phyloP scores from a whole-genome alignment of 352 stramenopile genomes.

The Phytophthora fragariaefolia region DNA sequence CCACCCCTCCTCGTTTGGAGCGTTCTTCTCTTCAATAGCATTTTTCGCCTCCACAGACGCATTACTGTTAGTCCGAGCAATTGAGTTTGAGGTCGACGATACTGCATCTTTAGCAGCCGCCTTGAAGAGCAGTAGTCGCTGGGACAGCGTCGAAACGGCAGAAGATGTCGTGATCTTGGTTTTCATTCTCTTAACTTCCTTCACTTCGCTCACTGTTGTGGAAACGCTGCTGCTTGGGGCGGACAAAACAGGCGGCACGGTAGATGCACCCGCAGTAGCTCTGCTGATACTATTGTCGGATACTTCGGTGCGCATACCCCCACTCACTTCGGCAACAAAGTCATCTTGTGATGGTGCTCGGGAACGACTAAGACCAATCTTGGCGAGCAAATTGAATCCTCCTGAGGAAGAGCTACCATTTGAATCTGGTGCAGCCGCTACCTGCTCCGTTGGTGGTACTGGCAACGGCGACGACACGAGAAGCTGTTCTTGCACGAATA shows the following conservation, averaged over 20 bases:
- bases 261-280: constrained; percentile 1
- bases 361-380: constrained; percentile 56
- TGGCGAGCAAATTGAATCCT: constrained; percentile 57
- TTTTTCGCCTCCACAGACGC: constrained; percentile 12
- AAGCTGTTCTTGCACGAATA: constrained; percentile 75
- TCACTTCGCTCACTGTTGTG: constrained; percentile 16
- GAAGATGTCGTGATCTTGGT: constrained; percentile 44
- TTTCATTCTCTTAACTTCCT: constrained; percentile 27
- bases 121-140: constrained; percentile 71
- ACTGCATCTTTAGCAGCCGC: constrained; percentile 75
- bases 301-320: constrained; percentile 7
- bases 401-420: constrained; percentile 25
- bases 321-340: constrained; percentile 18
- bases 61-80: constrained; percentile 26
- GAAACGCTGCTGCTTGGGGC: constrained; percentile 12
- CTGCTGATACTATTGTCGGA: constrained; percentile 4
- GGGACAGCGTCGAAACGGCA: constrained; percentile 56
- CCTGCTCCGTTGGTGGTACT: constrained; percentile 4
- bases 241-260: constrained; percentile 6
- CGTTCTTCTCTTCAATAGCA: constrained; percentile 38
- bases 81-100: constrained; percentile 36
- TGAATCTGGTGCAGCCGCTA: constrained; percentile 6
- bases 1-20: constrained; percentile 75
- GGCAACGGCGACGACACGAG: constrained; percentile 54
- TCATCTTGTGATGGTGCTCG: constrained; percentile 46